These are phyloP conservation scores for Oryza brachyantha DNA, from an alignment of 176 grass and related monocot species.

Conservation along the genomic window DNA sequence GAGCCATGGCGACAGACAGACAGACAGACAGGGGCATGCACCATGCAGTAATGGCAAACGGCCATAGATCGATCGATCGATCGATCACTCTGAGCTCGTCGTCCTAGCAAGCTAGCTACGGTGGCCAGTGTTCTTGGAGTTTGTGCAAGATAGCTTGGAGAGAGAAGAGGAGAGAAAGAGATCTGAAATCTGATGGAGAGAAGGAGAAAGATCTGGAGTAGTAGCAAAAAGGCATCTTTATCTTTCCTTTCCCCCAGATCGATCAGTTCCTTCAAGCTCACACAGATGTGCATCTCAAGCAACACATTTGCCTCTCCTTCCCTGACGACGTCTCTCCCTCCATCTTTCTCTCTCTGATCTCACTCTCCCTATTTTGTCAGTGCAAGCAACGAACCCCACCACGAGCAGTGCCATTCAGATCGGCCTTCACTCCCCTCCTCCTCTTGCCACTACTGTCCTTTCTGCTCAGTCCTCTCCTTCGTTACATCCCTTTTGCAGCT, in stretches of 20 bases:
- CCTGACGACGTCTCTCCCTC: not conserved
- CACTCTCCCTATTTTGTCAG: not conserved
- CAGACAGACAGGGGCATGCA: too few relatives aligned
- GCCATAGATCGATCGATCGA: slow-evolving; percentile 10
- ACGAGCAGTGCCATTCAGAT: slow-evolving; percentile 32
- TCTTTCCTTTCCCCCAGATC: slow-evolving; percentile 12
- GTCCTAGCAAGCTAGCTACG: not conserved
- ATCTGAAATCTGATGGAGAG: not conserved
- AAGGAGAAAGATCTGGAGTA: slow-evolving; percentile 15
- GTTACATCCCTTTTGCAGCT: slow-evolving; percentile 40
- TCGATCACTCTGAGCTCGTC: not conserved
- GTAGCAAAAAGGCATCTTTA: slow-evolving; percentile 52
- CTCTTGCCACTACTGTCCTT: not conserved
- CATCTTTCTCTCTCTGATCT: not conserved
- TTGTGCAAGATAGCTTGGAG: slow-evolving; percentile 17
- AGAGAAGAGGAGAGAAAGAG: not conserved
- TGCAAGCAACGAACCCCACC: slow-evolving; percentile 47
- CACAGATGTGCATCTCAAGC: slow-evolving; percentile 47
- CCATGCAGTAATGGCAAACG: slow-evolving; percentile 41
- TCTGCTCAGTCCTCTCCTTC: slow-evolving; percentile 13
- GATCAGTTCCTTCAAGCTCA: slow-evolving; percentile 51
- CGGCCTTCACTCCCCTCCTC: not conserved
- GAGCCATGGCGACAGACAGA: not conserved
- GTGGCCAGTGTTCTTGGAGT: slow-evolving; percentile 32
- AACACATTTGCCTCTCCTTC: slow-evolving; percentile 13